Evolutionary conservation across 345 rosid genomes (phyloP).

Genomic region (Linum trigynum): DNA sequence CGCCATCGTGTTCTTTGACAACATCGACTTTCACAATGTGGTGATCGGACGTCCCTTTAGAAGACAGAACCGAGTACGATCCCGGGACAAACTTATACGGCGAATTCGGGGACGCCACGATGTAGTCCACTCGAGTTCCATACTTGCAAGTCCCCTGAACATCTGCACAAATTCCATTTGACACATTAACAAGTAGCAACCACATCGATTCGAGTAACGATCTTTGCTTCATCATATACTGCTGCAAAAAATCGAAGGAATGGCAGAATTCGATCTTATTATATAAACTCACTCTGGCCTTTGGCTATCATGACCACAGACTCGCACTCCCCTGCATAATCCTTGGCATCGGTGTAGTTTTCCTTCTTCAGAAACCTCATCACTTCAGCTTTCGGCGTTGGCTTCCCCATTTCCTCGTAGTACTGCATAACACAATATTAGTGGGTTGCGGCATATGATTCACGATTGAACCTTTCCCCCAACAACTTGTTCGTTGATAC

Average conservation of each 20-base stretch:
- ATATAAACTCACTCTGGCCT: slow-evolving; percentile 61
- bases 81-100: slow-evolving; percentile 74
- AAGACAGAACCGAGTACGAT: slow-evolving; percentile 76
- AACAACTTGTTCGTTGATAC: neutral
- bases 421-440: slow-evolving; percentile 29
- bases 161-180: slow-evolving; percentile 27
- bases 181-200: neutral
- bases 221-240: neutral
- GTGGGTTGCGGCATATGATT: too few relatives aligned
- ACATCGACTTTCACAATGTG: slow-evolving; percentile 88
- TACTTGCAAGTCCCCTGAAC: slow-evolving; percentile 98
- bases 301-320: slow-evolving; percentile 83
- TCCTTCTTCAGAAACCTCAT: slow-evolving; percentile 71
- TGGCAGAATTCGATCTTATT: neutral
- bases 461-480: too few relatives aligned
- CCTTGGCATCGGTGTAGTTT: slow-evolving; percentile 76
- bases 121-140: slow-evolving; percentile 85
- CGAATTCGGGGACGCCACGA: slow-evolving; percentile 67
- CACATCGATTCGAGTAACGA: neutral
- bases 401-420: slow-evolving; percentile 94
- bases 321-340: slow-evolving; percentile 87
- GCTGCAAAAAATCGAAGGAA: too few relatives aligned
- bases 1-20: slow-evolving; percentile 16
- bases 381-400: slow-evolving; percentile 72
- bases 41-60: slow-evolving; percentile 95